phyloP scores from a whole-genome alignment of 441 rosid genomes.

The Adansonia madagascariensis region DNA sequence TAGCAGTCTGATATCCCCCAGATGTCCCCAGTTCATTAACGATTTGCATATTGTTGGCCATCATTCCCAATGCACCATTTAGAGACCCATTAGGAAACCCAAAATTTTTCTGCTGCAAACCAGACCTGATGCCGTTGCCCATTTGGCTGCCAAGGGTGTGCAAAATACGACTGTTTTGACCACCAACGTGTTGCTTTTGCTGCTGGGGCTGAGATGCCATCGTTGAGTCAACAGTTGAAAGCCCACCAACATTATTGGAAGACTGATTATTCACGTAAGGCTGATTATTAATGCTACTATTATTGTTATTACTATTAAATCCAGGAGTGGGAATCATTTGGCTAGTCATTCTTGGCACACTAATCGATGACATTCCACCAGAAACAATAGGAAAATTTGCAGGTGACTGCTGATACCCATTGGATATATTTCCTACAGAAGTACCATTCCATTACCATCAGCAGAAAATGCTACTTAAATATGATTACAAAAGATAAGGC shows the following conservation, averaged over 20 bases:
- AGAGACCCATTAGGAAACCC: conserved; percentile 71
- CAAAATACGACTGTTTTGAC: conserved; percentile 78
- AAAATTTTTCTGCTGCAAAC: conserved; percentile 82
- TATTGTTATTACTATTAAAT: conserved; percentile 53
- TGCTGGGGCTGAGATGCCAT: conserved; percentile 72
- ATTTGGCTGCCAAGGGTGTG: conserved; percentile 86
- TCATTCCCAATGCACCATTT: conserved; percentile 75
- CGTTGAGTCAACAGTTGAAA: conserved; percentile 69
- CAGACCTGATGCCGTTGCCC: conserved; percentile 73
- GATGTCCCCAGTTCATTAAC: conserved; percentile 66
- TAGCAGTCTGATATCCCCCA: conserved; percentile 54
- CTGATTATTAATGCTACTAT: conserved; percentile 40
- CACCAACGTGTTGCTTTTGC: conserved; percentile 71
- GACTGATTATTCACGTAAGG: conserved; percentile 41
- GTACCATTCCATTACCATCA: conserved; percentile 14
- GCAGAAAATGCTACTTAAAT: conserved; percentile 19
- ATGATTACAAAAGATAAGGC: conserved; percentile 2
- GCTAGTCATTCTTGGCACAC: conserved; percentile 65
- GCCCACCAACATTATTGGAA: conserved; percentile 63
- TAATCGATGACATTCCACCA: conserved; percentile 78
- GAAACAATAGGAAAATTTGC: conserved; percentile 74
- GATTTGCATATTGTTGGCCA: conserved; percentile 58
- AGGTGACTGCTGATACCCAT: conserved; percentile 84
- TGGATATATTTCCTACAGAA: conserved; percentile 67
- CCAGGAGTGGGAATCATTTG: conserved; percentile 99